These are phyloP conservation scores for Exophiala sideris DNA, from an alignment of 2,329 filamentous ascomycete species.

Conservation along the genomic window DNA sequence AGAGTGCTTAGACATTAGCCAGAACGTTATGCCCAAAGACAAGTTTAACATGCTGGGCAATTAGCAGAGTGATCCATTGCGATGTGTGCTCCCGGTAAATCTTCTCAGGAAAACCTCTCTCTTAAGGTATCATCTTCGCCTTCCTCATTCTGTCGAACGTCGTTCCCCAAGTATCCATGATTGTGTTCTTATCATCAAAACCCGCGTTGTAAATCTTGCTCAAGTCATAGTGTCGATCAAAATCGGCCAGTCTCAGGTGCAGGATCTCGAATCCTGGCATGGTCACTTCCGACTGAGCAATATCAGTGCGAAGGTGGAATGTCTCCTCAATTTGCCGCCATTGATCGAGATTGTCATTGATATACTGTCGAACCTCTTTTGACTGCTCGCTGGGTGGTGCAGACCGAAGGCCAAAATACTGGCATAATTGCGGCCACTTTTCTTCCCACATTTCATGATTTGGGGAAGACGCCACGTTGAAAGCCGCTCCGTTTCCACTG, in stretches of 20 bases:
- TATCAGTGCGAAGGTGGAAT: conserved; percentile 5
- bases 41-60: too few species aligned
- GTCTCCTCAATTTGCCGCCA: conserved; percentile 11
- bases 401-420: conserved; percentile 8
- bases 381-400: not conserved
- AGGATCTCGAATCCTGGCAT: conserved; percentile 12
- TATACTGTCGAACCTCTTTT: conserved; percentile 12
- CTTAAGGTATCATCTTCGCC: conserved; percentile 14
- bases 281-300: conserved; percentile 9
- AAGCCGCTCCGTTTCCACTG: conserved; percentile 24
- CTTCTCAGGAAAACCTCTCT: too few species aligned
- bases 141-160: conserved; percentile 7
- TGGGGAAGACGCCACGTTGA: conserved; percentile 31
- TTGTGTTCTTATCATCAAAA: conserved; percentile 4
- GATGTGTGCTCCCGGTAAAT: too few species aligned
- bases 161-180: conserved; percentile 9
- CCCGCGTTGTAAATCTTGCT: conserved; percentile 10
- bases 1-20: too few species aligned
- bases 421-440: conserved; percentile 12
- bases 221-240: conserved; percentile 17
- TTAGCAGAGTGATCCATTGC: not conserved
- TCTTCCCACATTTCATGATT: conserved; percentile 3
- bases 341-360: conserved; percentile 3
- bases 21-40: too few species aligned
- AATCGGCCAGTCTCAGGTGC: conserved; percentile 6